phyloP scores from a whole-genome alignment of 73 alveolate species.

The Tetrahymena malaccensis region DNA sequence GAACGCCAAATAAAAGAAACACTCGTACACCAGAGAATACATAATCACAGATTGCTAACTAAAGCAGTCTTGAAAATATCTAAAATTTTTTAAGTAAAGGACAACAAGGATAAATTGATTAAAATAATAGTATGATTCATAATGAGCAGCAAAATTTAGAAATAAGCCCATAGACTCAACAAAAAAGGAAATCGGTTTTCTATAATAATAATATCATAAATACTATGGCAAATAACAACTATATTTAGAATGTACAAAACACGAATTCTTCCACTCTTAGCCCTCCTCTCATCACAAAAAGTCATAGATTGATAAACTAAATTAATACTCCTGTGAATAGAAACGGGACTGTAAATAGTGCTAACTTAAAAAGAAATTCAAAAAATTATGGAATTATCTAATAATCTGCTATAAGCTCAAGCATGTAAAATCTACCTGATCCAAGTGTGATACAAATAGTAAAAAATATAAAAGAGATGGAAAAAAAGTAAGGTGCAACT shows the following conservation, averaged over 20 bases:
- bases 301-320: not conserved
- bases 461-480: not conserved
- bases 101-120: not conserved
- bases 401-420: not conserved
- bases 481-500: not conserved
- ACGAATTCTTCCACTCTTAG: not conserved
- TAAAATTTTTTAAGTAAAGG: not conserved
- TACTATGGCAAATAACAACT: not conserved
- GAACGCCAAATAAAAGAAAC: not conserved
- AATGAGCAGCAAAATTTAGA: not conserved
- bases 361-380: not conserved
- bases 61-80: not conserved
- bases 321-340: not conserved
- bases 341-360: not conserved
- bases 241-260: not conserved
- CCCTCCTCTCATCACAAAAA: not conserved
- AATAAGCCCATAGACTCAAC: not conserved
- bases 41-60: not conserved
- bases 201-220: not conserved
- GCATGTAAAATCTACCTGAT: not conserved
- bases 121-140: not conserved
- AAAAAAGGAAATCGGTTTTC: not conserved
- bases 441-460: not conserved
- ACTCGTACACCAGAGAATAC: not conserved
- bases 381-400: not conserved